Conservation (phyloP, 208 protist genomes). For the Tritrichomonas foetus region DNA sequence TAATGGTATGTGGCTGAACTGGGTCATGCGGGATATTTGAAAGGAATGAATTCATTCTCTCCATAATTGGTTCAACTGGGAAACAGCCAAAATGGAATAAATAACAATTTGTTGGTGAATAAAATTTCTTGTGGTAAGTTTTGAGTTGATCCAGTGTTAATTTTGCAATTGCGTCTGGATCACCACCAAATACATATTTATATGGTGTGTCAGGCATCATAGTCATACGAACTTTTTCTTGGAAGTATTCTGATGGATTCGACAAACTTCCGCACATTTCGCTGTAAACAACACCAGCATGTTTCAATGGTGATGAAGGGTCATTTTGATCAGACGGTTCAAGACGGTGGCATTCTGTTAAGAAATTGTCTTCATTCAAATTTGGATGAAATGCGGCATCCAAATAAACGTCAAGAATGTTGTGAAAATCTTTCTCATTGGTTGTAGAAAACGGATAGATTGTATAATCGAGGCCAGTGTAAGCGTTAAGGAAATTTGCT, state of each 20-base stretch:
- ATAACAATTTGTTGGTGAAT: slow-evolving; percentile 53
- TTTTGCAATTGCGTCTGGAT: slow-evolving; percentile 49
- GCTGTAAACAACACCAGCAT: slow-evolving; percentile 58
- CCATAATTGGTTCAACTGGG: neutral
- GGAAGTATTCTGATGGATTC: neutral
- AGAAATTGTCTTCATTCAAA: slow-evolving; percentile 50
- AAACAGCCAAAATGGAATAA: slow-evolving; percentile 41
- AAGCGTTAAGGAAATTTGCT: slow-evolving; percentile 57
- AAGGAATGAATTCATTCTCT: neutral
- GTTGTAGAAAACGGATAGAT: slow-evolving; percentile 49
- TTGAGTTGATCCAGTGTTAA: slow-evolving; percentile 48
- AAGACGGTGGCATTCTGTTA: slow-evolving; percentile 48
- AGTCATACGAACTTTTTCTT: neutral
- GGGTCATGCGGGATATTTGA: neutral
- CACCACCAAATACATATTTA: slow-evolving; percentile 51
- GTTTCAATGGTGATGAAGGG: slow-evolving; percentile 39
- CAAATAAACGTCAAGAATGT: slow-evolving; percentile 60
- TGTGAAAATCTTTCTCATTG: slow-evolving; percentile 56
- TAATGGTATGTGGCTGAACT: no score
- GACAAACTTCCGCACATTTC: slow-evolving; percentile 58
- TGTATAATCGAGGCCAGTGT: slow-evolving; percentile 54
- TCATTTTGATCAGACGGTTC: neutral
- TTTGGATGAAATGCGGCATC: slow-evolving; percentile 58
- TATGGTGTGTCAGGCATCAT: slow-evolving; percentile 53
- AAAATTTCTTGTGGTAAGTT: slow-evolving; percentile 52